Percentiles rank a stretch among this genome's conserved stretches.
Conservation (phyloP, 345 rosid genomes). For the Euphorbia lathyris region DNA sequence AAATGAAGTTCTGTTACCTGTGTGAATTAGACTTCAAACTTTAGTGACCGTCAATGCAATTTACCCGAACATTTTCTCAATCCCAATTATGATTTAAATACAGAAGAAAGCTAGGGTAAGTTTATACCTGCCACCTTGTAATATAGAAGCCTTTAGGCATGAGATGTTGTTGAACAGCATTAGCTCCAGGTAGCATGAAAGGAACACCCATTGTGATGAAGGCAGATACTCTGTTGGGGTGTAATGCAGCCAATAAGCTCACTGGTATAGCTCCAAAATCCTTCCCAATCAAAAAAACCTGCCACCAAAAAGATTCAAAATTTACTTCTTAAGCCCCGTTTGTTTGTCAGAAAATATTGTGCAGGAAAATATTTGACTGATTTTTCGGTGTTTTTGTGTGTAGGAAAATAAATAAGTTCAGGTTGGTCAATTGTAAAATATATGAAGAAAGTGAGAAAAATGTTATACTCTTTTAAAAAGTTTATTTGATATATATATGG, state of each 20-base stretch:
- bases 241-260: slow-evolving; percentile 20
- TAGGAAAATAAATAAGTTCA: too few relatives aligned
- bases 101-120: background rate
- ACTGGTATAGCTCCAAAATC: slow-evolving; percentile 40
- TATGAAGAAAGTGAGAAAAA: too few relatives aligned
- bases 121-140: slow-evolving; percentile 8
- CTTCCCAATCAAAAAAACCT: slow-evolving; percentile 43
- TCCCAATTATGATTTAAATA: background rate
- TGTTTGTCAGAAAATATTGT: too few relatives aligned
- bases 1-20: too few relatives aligned
- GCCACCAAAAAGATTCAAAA: background rate
- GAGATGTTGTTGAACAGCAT: background rate
- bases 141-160: slow-evolving; percentile 12
- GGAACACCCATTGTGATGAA: slow-evolving; percentile 35
- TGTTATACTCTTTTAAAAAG: too few relatives aligned
- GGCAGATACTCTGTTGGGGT: slow-evolving; percentile 35
- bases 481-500: too few relatives aligned
- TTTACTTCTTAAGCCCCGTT: background rate
- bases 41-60: too few relatives aligned
- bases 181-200: slow-evolving; percentile 6
- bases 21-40: too few relatives aligned
- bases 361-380: too few relatives aligned
- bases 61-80: background rate
- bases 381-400: too few relatives aligned
- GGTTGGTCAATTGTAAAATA: too few relatives aligned